Evolutionary conservation across 2,329 filamentous ascomycete genomes (phyloP).

Genomic region (Rachicladosporium sp.): DNA sequence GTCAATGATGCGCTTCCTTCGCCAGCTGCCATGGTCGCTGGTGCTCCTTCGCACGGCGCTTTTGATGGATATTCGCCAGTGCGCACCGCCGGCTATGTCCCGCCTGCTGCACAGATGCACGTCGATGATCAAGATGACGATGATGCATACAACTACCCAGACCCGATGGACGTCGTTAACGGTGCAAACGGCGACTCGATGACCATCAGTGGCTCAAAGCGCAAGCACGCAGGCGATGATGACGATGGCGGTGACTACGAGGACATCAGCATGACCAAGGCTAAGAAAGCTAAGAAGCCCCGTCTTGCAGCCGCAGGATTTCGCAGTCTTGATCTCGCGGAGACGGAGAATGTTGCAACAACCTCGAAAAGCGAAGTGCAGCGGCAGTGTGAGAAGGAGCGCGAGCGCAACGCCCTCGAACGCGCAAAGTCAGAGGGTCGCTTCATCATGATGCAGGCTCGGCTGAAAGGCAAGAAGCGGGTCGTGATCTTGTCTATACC

Average conservation of each 20-base stretch:
- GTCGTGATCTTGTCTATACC: constrained; percentile 30
- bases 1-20: constrained; percentile 19
- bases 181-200: constrained; percentile 1
- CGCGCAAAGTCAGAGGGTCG: constrained; percentile 31
- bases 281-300: constrained; percentile 23
- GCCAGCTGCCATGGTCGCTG: constrained; percentile 18
- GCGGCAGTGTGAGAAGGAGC: constrained; percentile 35
- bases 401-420: constrained; percentile 29
- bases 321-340: constrained; percentile 19
- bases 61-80: constrained; percentile 23
- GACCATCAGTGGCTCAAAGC: constrained; percentile 16
- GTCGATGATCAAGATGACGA: constrained; percentile 7
- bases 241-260: constrained; percentile 21
- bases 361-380: constrained; percentile 31
- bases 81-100: constrained; percentile 11
- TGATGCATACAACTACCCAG: constrained; percentile 2
- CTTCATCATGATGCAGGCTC: constrained; percentile 34
- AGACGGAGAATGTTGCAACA: constrained; percentile 11
- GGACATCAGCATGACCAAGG: constrained; percentile 26
- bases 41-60: constrained; percentile 9
- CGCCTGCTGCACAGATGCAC: constrained; percentile 18
- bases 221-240: constrained; percentile 8
- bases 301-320: constrained; percentile 22
- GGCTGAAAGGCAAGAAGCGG: constrained; percentile 33
- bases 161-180: constrained; percentile 1